Base-by-base conservation (phyloP, 164 flowering plant genomes). In the Vitis labrusca region DNA sequence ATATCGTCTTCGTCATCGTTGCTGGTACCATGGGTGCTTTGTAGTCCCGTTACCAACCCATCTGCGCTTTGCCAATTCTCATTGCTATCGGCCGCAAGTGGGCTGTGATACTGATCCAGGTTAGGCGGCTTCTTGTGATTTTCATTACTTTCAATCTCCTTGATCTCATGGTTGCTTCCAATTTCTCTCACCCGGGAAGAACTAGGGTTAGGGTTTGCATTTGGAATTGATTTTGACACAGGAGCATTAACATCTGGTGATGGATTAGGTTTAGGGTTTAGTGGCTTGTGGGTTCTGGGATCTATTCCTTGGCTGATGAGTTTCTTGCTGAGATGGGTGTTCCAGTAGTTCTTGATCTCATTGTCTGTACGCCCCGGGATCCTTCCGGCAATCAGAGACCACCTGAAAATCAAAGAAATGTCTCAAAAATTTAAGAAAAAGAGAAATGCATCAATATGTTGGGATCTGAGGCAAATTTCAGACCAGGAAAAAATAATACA, bases 341-440 rank as follows among this genome's bases (percentile, higher is more conserved):
- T 84, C 88, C 88, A 84, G 66, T 84, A 84, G 59, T 84, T 84
- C 83, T 84, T 82, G 63, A 84, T 84, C 77, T 82, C 85, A 54
- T 82, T 84, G 57, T 82, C 88, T 2, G 88, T 84, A 2, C 85
- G 67, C 3, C 88, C 88, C 14, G 88, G 88, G 3, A 84, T 78
- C 61, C 88, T 80, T 14, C 85, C 85, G 3, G 88, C 88, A 65
- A 84, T 84, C 75, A 83, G 63, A 10, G 86, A 85, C 88, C 86
- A 85, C 65, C 85, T 83, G 64, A 29, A 5, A 63, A 37, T 61
- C 58, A 30, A 16, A 37, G 44, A 37, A 37, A 37, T 37, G 44
- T 44, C 9, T 17, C 15, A n/a, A 7, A 53, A 7, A 17, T 10
- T 48, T 66, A 8, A 12, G 13, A 55, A 32, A 32, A 9, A 63